Percentiles rank a stretch among this genome's conserved stretches.
Conservation (phyloP, 1,139 yeast species). For the Candida neerlandica region DNA sequence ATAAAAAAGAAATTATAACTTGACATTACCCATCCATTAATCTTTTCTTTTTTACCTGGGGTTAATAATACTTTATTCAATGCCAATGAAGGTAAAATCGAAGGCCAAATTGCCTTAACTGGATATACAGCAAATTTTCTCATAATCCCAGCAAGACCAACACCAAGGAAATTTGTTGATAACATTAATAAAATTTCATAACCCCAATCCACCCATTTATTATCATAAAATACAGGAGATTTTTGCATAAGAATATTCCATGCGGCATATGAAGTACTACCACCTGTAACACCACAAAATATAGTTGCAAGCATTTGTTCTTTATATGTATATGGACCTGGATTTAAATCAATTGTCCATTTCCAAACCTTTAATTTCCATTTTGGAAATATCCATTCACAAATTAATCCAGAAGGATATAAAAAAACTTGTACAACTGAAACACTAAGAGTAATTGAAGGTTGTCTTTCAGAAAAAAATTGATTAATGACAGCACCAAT, state of each 20-base stretch:
- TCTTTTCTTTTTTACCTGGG: constrained; percentile 42
- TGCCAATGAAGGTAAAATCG: constrained; percentile 55
- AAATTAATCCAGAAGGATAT: constrained; percentile 25
- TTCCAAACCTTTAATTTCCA: constrained; percentile 16
- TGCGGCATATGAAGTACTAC: constrained; percentile 22
- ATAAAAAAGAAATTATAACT: constrained; percentile 33
- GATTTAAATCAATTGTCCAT: constrained; percentile 21
- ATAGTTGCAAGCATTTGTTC: constrained; percentile 31
- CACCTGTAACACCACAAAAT: constrained; percentile 25
- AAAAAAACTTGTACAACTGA: constrained; percentile 31
- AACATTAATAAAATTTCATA: constrained; percentile 52
- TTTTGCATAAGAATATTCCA: constrained; percentile 23
- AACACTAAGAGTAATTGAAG: constrained; percentile 48
- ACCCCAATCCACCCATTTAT: constrained; percentile 46
- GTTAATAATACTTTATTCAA: constrained; percentile 53
- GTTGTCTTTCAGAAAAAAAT: constrained; percentile 60
- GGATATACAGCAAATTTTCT: constrained; percentile 62
- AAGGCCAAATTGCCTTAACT: constrained; percentile 58
- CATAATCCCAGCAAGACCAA: constrained; percentile 63
- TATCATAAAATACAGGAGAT: constrained; percentile 25
- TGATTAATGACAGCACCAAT: constrained; percentile 61
- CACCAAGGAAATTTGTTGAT: constrained; percentile 61
- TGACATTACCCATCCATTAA: constrained; percentile 41
- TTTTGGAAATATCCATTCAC: constrained; percentile 24
- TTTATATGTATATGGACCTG: constrained; percentile 31